Evolutionary conservation across 495 filamentous ascomycete genomes (phyloP), one percentile per base, ranked within the genome.

Genomic region (Neurospora sp.): DNA sequence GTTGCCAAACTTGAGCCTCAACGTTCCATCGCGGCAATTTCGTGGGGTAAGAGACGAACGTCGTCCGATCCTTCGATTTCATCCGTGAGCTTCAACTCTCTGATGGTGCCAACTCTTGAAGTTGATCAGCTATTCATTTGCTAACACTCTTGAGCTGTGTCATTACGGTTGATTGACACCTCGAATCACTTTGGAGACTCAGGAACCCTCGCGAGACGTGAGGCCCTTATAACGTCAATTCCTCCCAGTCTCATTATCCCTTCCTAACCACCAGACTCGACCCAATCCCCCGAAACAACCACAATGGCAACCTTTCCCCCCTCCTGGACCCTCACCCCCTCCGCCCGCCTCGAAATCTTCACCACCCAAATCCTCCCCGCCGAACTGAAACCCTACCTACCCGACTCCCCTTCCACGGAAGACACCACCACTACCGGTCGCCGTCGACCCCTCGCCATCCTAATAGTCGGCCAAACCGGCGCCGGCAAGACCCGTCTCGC

Each of bases 381-480:
- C 40, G 77, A 78, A 23, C 59, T 79, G 20, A 37, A 48, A 39
- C 75, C 74, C 12, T 54, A 72, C 72, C 8, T 78, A 4, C 72
- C 73, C 39, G 18, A 16, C 44, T 14, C 18, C 37, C 8, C 42
- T 46, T 20, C 40, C 40, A 71, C 70, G 8, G 44, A 39, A 75
- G 59, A 9, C 73, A 48, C 10, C 37, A 54, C 44, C 42, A 2
- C 39, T 23, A 2, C 39, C 31, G 4, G 5, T 71, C 37, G 23
- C 31, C 8, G 8, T n/a, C 37, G 35, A 1, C 78, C 77, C 39
- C 74, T 81, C n/a, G 82, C 82, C 37, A 73, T 84, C 23, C 73
- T 84, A 4, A 73, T 84, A 31, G 74, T 82, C 18, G 83, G 83
- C 70, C 83, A 84, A 70, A 84, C 83, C 10, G 83, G 83, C 76